A percentile compares a stretch with the other conserved stretches of the same genome.
Conservation (phyloP, 352 stramenopile species). For the Globisporangium recalcitrans region DNA sequence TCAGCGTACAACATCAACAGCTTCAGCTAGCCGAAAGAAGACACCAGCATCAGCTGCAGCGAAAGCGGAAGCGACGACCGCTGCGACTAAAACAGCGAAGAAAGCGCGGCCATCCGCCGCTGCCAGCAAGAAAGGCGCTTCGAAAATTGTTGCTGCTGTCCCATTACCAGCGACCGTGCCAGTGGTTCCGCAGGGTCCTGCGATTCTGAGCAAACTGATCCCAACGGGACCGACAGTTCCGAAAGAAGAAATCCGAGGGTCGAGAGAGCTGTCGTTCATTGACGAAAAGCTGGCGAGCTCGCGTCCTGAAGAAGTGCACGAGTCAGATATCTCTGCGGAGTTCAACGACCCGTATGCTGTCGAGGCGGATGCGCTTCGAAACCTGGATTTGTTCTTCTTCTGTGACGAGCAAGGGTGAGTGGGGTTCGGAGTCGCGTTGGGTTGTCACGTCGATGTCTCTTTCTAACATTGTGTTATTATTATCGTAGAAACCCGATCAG, state of each 20-base stretch:
- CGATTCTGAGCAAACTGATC: constrained; percentile 54
- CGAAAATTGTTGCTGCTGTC: not conserved
- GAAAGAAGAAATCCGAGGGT: constrained; percentile 50
- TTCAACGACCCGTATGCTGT: constrained; percentile 69
- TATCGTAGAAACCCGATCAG: constrained; percentile 56
- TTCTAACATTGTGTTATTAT: not conserved
- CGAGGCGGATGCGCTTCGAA: constrained; percentile 61
- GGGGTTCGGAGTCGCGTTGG: not conserved
- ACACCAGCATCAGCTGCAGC: constrained; percentile 6
- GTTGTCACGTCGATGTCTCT: not conserved
- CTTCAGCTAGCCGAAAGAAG: constrained; percentile 13
- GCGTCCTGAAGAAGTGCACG: constrained; percentile 44
- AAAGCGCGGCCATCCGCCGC: not conserved
- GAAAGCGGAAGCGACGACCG: constrained; percentile 16
- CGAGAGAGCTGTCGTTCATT: constrained; percentile 49
- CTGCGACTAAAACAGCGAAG: constrained; percentile 17
- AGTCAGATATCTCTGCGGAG: constrained; percentile 50
- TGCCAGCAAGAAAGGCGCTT: not conserved
- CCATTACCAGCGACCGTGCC: not conserved
- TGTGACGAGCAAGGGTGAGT: constrained; percentile 79
- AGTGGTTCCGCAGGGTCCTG: constrained; percentile 10
- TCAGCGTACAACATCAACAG: constrained; percentile 18
- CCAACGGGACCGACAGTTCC: constrained; percentile 53
- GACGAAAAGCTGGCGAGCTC: constrained; percentile 22
- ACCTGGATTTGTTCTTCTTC: constrained; percentile 84